These are phyloP conservation scores for Sporothrix variecibatus DNA, from an alignment of 2,329 filamentous ascomycete species.

Conservation along the genomic window DNA sequence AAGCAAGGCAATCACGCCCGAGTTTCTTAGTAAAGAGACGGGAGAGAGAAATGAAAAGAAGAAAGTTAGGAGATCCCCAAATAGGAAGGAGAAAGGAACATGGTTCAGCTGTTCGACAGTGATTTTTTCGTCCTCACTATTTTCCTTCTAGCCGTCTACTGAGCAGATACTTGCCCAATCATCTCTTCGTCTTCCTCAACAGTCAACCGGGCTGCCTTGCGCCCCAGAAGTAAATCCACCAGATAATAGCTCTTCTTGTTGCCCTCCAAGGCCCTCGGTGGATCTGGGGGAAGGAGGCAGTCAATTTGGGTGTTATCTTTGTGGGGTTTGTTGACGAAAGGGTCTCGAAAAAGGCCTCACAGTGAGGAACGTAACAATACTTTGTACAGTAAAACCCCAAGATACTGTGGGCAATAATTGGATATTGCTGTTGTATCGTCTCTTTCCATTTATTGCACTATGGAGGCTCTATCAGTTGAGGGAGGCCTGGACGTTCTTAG, in stretches of 20 bases:
- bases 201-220: too few relatives aligned
- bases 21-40: neutral
- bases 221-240: neutral
- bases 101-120: too few relatives aligned
- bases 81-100: slow-evolving; percentile 14
- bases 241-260: neutral
- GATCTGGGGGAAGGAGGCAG: neutral
- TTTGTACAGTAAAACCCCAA: neutral
- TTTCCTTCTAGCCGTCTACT: neutral
- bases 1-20: neutral
- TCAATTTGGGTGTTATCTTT: slow-evolving; percentile 1
- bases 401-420: neutral
- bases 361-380: neutral
- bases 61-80: neutral
- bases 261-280: neutral
- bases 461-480: neutral
- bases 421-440: neutral
- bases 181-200: neutral
- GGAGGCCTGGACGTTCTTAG: neutral
- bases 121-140: neutral
- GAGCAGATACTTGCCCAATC: neutral
- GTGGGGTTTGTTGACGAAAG: neutral
- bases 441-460: neutral
- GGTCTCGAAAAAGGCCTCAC: neutral
- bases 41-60: neutral